phyloP scores from a whole-genome alignment of 192 early-diverging fungal species.

The Dimargaris xerosporica region DNA sequence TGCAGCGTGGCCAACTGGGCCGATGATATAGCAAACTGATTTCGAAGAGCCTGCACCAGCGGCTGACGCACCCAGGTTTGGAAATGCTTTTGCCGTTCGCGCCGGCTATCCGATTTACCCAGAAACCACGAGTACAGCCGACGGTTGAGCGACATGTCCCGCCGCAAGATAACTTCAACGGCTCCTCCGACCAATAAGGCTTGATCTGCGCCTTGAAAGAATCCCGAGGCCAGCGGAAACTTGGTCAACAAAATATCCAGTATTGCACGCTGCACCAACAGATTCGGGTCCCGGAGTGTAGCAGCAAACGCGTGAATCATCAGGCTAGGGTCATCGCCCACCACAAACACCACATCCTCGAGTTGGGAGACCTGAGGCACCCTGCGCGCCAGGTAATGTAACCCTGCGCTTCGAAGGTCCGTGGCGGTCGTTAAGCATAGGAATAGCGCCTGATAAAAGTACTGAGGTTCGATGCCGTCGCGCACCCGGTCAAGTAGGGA shows the following conservation, averaged over 20 bases:
- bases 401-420: constrained; percentile 47
- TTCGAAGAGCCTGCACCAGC: constrained; percentile 37
- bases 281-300: constrained; percentile 49
- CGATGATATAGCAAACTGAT: constrained; percentile 22
- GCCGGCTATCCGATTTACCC: constrained; percentile 28
- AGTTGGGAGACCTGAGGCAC: constrained; percentile 47
- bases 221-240: constrained; percentile 19
- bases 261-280: constrained; percentile 69
- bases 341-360: constrained; percentile 50
- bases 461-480: constrained; percentile 48
- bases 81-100: constrained; percentile 36
- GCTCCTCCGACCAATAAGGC: constrained; percentile 54
- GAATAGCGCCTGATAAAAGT: constrained; percentile 76
- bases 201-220: constrained; percentile 50
- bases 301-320: constrained; percentile 62
- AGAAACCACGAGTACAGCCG: constrained; percentile 85
- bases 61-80: constrained; percentile 30
- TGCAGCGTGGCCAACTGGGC: constrained; percentile 29
- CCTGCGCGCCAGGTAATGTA: constrained; percentile 62
- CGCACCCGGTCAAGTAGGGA: constrained; percentile 47
- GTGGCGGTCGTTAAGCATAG: constrained; percentile 55
- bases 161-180: constrained; percentile 61
- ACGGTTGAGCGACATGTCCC: constrained; percentile 89
- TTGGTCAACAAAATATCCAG: constrained; percentile 62
- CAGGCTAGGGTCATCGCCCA: constrained; percentile 52